These are phyloP conservation scores for Melaleuca alternifolia DNA, from an alignment of 345 rosid species.

Conservation along the genomic window DNA sequence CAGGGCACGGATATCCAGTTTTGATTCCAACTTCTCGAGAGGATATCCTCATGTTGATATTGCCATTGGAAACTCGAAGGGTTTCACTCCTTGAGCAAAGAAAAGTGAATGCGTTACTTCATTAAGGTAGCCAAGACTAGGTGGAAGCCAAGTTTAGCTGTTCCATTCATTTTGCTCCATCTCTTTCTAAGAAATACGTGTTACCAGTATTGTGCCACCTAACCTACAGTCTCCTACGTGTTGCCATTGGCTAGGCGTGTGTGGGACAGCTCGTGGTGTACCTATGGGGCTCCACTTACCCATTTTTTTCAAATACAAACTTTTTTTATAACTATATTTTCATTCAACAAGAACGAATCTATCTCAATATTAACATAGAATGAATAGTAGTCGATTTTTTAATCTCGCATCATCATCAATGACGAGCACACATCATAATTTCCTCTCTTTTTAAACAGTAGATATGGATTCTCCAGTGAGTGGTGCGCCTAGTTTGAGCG, in stretches of 20 bases:
- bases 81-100: not conserved
- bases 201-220: no score
- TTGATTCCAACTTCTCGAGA: not conserved
- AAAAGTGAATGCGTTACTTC: not conserved
- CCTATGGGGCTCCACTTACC: not conserved
- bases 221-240: not conserved
- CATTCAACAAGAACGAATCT: not conserved
- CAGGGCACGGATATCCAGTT: not conserved
- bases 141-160: not conserved
- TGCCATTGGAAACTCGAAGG: not conserved
- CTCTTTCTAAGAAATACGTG: not conserved
- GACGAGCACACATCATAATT: accelerated
- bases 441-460: not conserved
- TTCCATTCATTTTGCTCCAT: not conserved
- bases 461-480: accelerated
- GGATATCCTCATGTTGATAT: accelerated
- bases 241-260: not conserved
- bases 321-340: not conserved
- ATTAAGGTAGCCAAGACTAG: not conserved
- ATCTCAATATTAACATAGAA: not conserved
- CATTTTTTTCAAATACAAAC: not conserved
- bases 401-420: accelerated
- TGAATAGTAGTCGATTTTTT: accelerated
- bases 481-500: not conserved
- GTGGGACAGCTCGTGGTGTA: not conserved